These are phyloP conservation scores for Rhododendron kiyosumense DNA, from an alignment of 148 eudicot species.

Conservation along the genomic window DNA sequence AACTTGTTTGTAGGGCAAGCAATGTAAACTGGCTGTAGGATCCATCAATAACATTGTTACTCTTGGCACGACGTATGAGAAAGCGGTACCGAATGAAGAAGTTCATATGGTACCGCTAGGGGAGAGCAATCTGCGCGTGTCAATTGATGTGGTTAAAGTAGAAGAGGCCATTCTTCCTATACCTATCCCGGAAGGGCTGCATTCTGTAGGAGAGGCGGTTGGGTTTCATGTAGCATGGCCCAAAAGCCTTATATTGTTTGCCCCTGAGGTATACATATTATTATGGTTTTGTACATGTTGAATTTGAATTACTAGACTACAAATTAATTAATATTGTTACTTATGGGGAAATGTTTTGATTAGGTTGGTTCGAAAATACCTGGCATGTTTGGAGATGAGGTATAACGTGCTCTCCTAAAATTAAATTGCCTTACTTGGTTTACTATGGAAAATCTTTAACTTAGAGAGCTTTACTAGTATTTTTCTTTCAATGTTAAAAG, in stretches of 20 bases:
- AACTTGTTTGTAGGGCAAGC: not conserved
- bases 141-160: not conserved
- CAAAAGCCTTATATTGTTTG: not conserved
- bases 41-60: not conserved
- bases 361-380: no score
- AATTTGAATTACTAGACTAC: no score
- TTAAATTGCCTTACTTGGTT: no score
- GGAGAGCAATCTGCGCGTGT: not conserved
- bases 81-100: no score
- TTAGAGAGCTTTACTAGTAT: not conserved
- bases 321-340: no score
- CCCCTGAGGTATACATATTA: no score
- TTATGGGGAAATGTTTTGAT: no score
- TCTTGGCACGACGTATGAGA: no score
- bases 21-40: not conserved
- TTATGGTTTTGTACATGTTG: no score
- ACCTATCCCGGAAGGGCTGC: not conserved
- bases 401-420: no score
- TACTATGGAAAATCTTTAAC: not conserved
- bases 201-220: not conserved
- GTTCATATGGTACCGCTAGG: not conserved
- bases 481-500: not conserved
- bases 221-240: not conserved
- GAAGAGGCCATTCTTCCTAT: not conserved
- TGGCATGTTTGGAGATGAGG: no score